Evolutionary conservation across 2,329 filamentous ascomycete species (phyloP).

Genomic region (Phialocephala sp.): DNA sequence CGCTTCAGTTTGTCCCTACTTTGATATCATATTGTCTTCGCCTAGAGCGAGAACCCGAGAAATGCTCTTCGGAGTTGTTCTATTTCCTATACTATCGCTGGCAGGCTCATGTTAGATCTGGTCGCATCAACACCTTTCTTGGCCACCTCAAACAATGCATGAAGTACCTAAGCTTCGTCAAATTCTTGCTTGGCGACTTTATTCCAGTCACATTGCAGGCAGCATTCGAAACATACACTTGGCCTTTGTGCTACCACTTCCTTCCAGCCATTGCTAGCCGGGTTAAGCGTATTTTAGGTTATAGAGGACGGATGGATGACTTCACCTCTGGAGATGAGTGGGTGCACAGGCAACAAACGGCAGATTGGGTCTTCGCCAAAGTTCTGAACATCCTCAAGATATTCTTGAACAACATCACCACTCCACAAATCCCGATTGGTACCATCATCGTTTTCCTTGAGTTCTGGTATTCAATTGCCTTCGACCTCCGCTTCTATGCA

Average conservation of each 20-base stretch:
- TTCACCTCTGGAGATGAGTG: conserved; percentile 3
- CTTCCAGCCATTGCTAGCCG: conserved; percentile 30
- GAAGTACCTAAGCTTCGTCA: conserved; percentile 33
- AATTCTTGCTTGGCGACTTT: conserved; percentile 38
- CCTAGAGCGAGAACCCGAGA: conserved; percentile 30
- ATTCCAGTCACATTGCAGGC: conserved; percentile 36
- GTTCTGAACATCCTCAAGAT: conserved; percentile 36
- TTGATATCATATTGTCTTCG: conserved; percentile 38
- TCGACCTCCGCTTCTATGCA: background rate
- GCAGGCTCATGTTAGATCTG: conserved; percentile 33
- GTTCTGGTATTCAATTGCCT: background rate
- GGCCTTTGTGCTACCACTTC: conserved; percentile 36
- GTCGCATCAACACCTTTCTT: conserved; percentile 25
- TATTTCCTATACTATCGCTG: conserved; percentile 41
- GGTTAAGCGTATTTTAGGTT: conserved; percentile 6
- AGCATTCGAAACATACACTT: conserved; percentile 34
- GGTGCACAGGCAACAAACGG: conserved; percentile 17
- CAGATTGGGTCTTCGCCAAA: conserved; percentile 23
- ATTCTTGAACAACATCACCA: conserved; percentile 29
- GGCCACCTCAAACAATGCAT: conserved; percentile 31
- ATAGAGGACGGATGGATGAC: background rate
- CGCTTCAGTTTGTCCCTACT: conserved; percentile 38
- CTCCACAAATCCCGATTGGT: background rate
- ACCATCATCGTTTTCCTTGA: background rate
- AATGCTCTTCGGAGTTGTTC: conserved; percentile 35